Conservation (phyloP, 352 stramenopile species). For the Globisporangium perplexum region DNA sequence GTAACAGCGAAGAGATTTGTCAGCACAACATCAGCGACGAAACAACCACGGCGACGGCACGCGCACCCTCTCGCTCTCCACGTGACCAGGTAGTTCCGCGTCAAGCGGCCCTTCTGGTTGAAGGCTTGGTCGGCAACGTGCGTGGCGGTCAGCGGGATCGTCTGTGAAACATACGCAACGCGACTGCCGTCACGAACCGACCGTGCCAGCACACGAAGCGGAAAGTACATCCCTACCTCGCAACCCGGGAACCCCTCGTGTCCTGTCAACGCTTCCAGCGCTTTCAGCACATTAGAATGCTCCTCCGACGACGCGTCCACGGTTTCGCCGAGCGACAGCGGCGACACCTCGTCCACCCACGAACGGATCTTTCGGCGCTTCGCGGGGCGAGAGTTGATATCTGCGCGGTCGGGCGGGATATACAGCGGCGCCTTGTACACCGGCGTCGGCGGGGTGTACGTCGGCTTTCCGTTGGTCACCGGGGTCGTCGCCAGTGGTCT, state of each 20-base stretch:
- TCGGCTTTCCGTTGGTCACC: conserved; percentile 19
- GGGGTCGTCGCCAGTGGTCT: conserved; percentile 15
- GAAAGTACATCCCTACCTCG: conserved; percentile 38
- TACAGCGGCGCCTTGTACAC: conserved; percentile 73
- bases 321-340: conserved; percentile 55
- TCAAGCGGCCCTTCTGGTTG: conserved; percentile 68
- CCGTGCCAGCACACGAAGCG: background rate
- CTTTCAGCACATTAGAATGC: conserved; percentile 41
- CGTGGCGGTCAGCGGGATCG: conserved; percentile 80
- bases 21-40: background rate
- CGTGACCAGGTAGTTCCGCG: conserved; percentile 79
- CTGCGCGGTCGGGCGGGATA: conserved; percentile 52
- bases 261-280: conserved; percentile 64
- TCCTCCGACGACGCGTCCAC: conserved; percentile 58
- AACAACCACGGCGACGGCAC: background rate
- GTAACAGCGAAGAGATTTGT: background rate
- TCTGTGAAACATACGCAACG: conserved; percentile 24
- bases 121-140: conserved; percentile 69
- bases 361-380: conserved; percentile 87
- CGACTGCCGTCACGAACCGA: conserved; percentile 1
- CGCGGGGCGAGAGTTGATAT: conserved; percentile 35
- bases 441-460: conserved; percentile 25
- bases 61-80: conserved; percentile 77
- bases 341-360: conserved; percentile 76
- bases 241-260: conserved; percentile 77